These are phyloP conservation scores for Canavalia ensiformis DNA, from an alignment of 306 rosid genomes.

Conservation along the genomic window DNA sequence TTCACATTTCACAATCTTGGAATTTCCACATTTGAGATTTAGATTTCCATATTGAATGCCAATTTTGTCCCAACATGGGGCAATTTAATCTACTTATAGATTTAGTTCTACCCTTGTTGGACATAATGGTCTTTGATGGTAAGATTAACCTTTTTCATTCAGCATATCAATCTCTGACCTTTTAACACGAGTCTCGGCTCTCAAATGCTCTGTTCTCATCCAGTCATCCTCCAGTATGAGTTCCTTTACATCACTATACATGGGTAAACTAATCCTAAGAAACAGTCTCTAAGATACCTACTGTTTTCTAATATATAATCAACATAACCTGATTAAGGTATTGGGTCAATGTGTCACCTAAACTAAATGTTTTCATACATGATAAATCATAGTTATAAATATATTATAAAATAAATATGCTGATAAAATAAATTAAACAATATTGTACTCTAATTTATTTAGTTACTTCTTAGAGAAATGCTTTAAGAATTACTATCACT, in stretches of 20 bases:
- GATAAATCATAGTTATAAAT: too few relatives aligned
- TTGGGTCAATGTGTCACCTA: too few relatives aligned
- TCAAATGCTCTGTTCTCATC: conserved; percentile 32
- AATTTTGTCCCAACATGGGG: conserved; percentile 1
- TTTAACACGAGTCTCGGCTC: conserved; percentile 22
- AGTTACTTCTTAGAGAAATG: too few relatives aligned
- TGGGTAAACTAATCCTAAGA: too few relatives aligned
- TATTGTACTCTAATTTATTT: too few relatives aligned
- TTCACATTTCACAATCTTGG: conserved; percentile 2
- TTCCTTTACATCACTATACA: not conserved
- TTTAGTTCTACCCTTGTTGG: conserved; percentile 18
- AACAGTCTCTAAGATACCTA: too few relatives aligned
- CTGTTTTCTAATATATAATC: too few relatives aligned
- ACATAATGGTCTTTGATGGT: conserved; percentile 11
- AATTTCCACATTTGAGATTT: conserved; percentile 24
- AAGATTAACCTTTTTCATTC: conserved; percentile 3
- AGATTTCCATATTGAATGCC: conserved; percentile 2
- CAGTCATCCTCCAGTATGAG: not conserved
- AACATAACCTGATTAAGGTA: too few relatives aligned
- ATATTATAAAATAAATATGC: too few relatives aligned
- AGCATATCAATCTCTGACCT: not conserved
- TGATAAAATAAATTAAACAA: too few relatives aligned
- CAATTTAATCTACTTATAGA: conserved; percentile 17
- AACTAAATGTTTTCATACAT: too few relatives aligned
- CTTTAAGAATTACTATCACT: too few relatives aligned